Base-by-base conservation (phyloP, 192 early-diverging fungal genomes). In the Phlyctochytrium arcticum region DNA sequence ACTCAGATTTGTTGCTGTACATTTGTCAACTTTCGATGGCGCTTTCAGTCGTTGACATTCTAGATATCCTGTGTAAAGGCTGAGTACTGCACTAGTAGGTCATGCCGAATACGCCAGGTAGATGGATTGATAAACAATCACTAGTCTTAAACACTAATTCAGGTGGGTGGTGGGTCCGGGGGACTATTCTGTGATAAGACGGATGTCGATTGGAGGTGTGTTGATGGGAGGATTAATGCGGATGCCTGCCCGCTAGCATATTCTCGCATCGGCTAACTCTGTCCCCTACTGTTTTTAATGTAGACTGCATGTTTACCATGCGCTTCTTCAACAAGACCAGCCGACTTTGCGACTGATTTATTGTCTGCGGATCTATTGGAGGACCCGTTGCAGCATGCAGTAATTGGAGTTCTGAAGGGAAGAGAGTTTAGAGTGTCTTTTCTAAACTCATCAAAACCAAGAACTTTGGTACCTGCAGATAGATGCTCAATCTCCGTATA, bases 401-500 rank as follows among this genome's bases (percentile, higher is more conserved):
- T 9, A 63, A 23, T 48, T 63, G 61, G 32, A 63, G 48, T 35
- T 63, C 61, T 12, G 61, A 35, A 12, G 61, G 36, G 12, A 44
- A 2, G 0, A n/a, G 2, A 44, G 12, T 12, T 44, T 44, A 44
- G 2, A n/a, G n/a, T n/a, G n/a, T n/a, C n/a, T n/a, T n/a, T n/a
- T n/a, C n/a, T n/a, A n/a, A n/a, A n/a, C n/a, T 44, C 15, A n/a
- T 44, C 21, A 19, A 0, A 2, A 19, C 39, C 1, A n/a, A 19
- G 12, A n/a, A 19, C 21, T 44, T 42, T 42, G 12, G 12, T 44
- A 44, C 39, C 39, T 44, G 39, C 39, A n/a, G 39, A 44, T 9
- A 63, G 48, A 33, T 54, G 61, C 33, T 63, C 61, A 5, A 63
- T 63, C 24, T 63, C 46, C 12, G 46, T 48, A 30, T 63, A 63